Evolutionary conservation across 1,284 basidiomycete species (phyloP), one percentile per base, ranked within the genome.

Genomic region (Pascua sp.): DNA sequence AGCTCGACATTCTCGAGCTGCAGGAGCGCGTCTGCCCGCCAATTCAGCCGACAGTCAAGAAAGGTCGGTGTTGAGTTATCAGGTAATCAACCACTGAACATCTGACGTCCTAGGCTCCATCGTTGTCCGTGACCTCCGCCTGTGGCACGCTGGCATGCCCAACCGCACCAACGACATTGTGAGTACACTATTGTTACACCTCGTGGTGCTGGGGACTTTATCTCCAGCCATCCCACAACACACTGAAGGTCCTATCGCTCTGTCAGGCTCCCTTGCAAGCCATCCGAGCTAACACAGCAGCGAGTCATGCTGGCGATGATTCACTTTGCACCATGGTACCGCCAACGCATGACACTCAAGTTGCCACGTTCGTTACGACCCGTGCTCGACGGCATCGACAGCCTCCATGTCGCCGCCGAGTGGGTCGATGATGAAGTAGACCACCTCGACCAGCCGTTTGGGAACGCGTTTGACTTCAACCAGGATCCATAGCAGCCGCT

Each of bases 121-220:
- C 37, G 32, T 49, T 15, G 41, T 55, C 37, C 53, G 53, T 17
- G 53, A 55, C 42, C 47, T 55, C 1, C 45, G 52, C 13, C 40
- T 55, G 37, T 55, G 53, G 53, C 47, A 55, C 16, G 53, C 53
- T 36, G 53, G 53, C 5, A 55, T 43, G 53, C 53, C 53, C 11
- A 55, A 55, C 42, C 46, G 37, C 3, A 55, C 53, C 2, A 36
- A 55, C 42, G 41, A 42, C 11, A 16, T 47, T 7, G 24, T 32
- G 24, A 32, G 17, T 32, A 32, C 24, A 32, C 24, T 32, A 7
- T 32, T 32, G 24, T 32, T 32, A 7, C 4, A 7, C 7, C 24
- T 7, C 24, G 7, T 32, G 24, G 3, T 32, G 24, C 7, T 32
- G 4, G 4, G 4, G 7, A 32, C 24, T 32, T 32, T 7, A 3